These are phyloP conservation scores for Pyracantha coccinea DNA, from an alignment of 331 rosid genomes.

Conservation along the genomic window DNA sequence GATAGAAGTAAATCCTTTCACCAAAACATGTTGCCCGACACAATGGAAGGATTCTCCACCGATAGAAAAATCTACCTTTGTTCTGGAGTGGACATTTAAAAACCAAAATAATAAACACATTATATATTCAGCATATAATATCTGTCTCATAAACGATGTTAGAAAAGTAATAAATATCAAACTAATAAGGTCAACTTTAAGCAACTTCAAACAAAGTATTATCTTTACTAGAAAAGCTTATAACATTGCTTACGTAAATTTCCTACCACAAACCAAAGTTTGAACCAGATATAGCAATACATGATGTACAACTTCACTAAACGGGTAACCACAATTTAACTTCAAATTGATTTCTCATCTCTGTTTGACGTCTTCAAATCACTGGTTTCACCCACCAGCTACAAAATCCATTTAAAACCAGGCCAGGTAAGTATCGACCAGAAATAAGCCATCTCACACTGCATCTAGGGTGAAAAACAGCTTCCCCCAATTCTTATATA, in stretches of 20 bases:
- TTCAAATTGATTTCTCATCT: not conserved
- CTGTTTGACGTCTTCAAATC: not conserved
- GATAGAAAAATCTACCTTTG: constrained; percentile 60
- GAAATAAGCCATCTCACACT: not conserved
- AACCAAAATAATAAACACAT: not conserved
- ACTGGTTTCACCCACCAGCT: not conserved
- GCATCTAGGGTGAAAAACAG: not conserved
- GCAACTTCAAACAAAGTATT: not conserved
- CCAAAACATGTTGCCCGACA: constrained; percentile 58
- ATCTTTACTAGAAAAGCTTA: not conserved
- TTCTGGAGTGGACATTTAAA: constrained; percentile 42
- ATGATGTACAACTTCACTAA: not conserved
- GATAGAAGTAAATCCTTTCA: constrained; percentile 70
- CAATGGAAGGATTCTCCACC: constrained; percentile 86
- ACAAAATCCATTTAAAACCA: not conserved
- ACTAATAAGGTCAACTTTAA: not conserved
- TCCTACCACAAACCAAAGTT: not conserved
- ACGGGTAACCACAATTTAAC: not conserved
- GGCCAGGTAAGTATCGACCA: not conserved
- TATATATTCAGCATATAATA: not conserved
- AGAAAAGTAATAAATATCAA: not conserved
- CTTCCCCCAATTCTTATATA: not conserved
- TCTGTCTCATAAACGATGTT: not conserved
- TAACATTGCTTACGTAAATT: not conserved
- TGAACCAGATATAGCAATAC: not conserved